A percentile compares a stretch with the other conserved stretches of the same genome.
Evolutionary conservation across 495 filamentous ascomycete species (phyloP).

Genomic region (Penicillium odoratum): DNA sequence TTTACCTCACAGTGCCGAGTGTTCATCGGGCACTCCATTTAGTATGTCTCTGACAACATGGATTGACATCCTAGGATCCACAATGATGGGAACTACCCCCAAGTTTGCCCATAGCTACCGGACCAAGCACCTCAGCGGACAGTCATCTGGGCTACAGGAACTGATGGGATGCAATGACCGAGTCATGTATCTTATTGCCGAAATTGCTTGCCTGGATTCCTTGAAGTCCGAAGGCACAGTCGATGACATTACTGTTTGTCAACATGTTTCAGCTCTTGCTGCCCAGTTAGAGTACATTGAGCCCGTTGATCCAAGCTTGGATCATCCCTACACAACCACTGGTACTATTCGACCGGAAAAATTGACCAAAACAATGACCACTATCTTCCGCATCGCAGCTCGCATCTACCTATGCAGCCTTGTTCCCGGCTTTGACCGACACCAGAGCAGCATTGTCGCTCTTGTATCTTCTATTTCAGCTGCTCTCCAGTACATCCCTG

Average conservation of each 20-base stretch:
- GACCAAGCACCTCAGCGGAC: slow-evolving; percentile 75
- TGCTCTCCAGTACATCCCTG: slow-evolving; percentile 74
- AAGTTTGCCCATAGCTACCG: slow-evolving; percentile 90
- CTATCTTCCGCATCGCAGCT: slow-evolving; percentile 87
- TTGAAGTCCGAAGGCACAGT: slow-evolving; percentile 76
- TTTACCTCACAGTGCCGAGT: slow-evolving; percentile 29
- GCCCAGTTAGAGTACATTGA: slow-evolving; percentile 83
- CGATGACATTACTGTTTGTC: slow-evolving; percentile 78
- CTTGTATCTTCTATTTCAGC: slow-evolving; percentile 72
- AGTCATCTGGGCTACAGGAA: slow-evolving; percentile 77
- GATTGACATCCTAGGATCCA: slow-evolving; percentile 96
- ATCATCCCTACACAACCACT: slow-evolving; percentile 52
- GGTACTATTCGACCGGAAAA: slow-evolving; percentile 79
- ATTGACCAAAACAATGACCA: slow-evolving; percentile 81
- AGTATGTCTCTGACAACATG: slow-evolving; percentile 94
- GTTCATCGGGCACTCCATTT: slow-evolving; percentile 70
- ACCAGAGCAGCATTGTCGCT: slow-evolving; percentile 65
- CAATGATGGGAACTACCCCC: slow-evolving; percentile 84
- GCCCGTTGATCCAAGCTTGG: slow-evolving; percentile 51
- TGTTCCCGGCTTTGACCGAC: slow-evolving; percentile 80
- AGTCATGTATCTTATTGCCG: slow-evolving; percentile 97
- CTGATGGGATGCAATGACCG: slow-evolving; percentile 98
- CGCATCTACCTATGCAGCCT: slow-evolving; percentile 94
- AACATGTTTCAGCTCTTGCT: slow-evolving; percentile 78
- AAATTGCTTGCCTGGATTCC: slow-evolving; percentile 92